Conservation (phyloP, 768 basidiomycete genomes). For the Podaxis mareebaensis region DNA sequence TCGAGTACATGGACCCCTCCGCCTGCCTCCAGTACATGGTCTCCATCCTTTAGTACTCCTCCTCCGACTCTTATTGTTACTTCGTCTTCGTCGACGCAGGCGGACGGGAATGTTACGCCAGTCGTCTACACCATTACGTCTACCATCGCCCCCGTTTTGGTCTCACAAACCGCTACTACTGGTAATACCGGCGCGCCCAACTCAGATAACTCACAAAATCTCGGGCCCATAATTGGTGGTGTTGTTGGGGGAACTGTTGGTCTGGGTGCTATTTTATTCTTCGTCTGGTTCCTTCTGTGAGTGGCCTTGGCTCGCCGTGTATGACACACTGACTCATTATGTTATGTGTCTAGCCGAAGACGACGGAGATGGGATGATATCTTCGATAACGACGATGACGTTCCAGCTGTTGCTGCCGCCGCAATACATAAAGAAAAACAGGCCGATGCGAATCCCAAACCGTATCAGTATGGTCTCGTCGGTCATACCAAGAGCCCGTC, state of each 20-base stretch:
- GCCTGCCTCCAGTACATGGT: slow-evolving; percentile 4
- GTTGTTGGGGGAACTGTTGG: slow-evolving; percentile 57
- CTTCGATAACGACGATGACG: slow-evolving; percentile 46
- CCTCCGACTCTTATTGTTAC: slow-evolving; percentile 21
- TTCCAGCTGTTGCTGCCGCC: slow-evolving; percentile 22
- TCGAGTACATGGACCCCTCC: slow-evolving; percentile 2
- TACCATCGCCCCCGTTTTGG: slow-evolving; percentile 26
- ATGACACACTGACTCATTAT: neutral
- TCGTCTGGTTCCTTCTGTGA: slow-evolving; percentile 54
- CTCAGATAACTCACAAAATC: slow-evolving; percentile 25
- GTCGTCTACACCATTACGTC: slow-evolving; percentile 37
- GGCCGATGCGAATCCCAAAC: slow-evolving; percentile 42
- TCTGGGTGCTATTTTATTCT: slow-evolving; percentile 25
- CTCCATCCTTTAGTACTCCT: slow-evolving; percentile 8
- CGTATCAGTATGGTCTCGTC: slow-evolving; percentile 66
- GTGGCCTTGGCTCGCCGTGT: slow-evolving; percentile 16
- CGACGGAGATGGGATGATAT: slow-evolving; percentile 51
- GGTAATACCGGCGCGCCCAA: slow-evolving; percentile 15
- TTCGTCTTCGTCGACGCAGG: slow-evolving; percentile 15
- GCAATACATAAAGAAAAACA: slow-evolving; percentile 22
- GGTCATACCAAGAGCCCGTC: slow-evolving; percentile 40
- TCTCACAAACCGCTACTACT: slow-evolving; percentile 15
- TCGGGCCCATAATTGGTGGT: slow-evolving; percentile 55
- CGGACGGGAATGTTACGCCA: slow-evolving; percentile 40
- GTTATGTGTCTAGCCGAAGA: slow-evolving; percentile 36